Evolutionary conservation across 2,329 filamentous ascomycete genomes (phyloP).

Genomic region (Ophiostoma perfectum): DNA sequence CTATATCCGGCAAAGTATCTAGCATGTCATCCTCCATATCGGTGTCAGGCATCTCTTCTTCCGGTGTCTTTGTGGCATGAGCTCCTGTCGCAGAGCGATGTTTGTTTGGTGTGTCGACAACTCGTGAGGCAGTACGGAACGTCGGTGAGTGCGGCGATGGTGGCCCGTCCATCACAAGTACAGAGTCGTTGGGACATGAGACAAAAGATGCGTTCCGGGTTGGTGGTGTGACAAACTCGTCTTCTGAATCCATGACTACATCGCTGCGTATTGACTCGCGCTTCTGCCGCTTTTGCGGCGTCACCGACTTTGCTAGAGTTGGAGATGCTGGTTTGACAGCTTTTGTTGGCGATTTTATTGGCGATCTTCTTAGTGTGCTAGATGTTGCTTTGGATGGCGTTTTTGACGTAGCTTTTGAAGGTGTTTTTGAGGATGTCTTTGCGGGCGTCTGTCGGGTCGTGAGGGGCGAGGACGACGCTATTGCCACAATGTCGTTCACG

Average conservation of each 20-base stretch:
- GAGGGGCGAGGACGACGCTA: conserved; percentile 38
- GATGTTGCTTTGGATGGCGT: neutral
- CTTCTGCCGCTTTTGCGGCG: conserved; percentile 22
- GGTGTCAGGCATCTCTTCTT: conserved; percentile 3
- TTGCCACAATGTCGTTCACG: conserved; percentile 42
- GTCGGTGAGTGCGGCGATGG: conserved; percentile 16
- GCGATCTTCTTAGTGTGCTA: neutral
- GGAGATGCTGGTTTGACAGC: neutral
- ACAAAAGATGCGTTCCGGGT: conserved; percentile 34
- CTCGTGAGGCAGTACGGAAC: conserved; percentile 11
- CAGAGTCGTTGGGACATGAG: conserved; percentile 25
- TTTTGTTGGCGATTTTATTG: neutral
- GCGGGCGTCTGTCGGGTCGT: conserved; percentile 19
- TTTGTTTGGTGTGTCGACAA: conserved; percentile 21
- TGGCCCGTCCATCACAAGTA: conserved; percentile 6
- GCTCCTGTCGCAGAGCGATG: too few species aligned
- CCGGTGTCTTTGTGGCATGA: conserved; percentile 6
- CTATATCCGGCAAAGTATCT: neutral
- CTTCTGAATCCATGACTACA: conserved; percentile 53
- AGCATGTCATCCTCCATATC: conserved; percentile 15
- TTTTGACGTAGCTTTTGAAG: neutral
- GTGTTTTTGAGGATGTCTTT: neutral
- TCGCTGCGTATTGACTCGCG: conserved; percentile 27
- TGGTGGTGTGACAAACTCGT: conserved; percentile 46
- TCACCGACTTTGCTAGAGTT: neutral